A percentile compares a stretch with the other conserved stretches of the same genome.
Conservation (phyloP, 2,329 filamentous ascomycete genomes). For the Trichoderma cornu-damae region DNA sequence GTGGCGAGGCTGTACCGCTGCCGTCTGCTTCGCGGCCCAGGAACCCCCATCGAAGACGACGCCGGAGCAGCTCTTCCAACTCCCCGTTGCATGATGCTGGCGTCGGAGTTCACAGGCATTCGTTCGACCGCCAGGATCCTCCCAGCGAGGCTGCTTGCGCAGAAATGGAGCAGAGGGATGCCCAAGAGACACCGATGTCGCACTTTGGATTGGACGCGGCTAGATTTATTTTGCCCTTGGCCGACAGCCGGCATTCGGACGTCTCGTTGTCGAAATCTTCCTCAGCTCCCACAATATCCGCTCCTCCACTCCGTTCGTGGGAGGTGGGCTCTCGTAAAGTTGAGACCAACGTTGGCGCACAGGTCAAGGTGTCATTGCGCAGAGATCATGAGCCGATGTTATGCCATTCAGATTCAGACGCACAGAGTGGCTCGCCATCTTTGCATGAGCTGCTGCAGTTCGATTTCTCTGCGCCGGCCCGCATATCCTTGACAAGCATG, state of each 20-base stretch:
- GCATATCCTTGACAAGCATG: not conserved
- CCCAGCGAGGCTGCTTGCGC: not conserved
- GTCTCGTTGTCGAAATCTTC: not conserved
- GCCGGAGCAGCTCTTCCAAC: constrained; percentile 20
- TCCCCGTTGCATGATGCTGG: not conserved
- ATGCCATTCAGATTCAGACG: not conserved
- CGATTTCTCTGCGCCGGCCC: not conserved
- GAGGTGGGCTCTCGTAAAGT: not conserved
- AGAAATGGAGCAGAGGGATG: not conserved
- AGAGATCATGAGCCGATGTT: not conserved
- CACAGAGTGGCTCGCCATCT: not conserved
- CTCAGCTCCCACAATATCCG: not conserved
- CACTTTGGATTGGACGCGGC: not conserved
- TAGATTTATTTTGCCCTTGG: not conserved
- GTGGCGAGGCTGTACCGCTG: constrained; percentile 25
- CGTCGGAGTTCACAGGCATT: not conserved
- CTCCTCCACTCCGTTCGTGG: not conserved
- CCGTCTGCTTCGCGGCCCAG: constrained; percentile 21
- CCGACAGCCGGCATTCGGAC: not conserved
- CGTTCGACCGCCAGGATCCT: not conserved
- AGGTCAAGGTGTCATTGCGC: not conserved
- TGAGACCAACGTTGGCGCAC: too few species aligned
- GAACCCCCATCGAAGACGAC: constrained; percentile 29
- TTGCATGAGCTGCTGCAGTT: not conserved
- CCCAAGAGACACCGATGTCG: not conserved